Percentiles rank a stretch among this genome's conserved stretches.
Conservation (phyloP, 345 rosid species). For the Syzygium grande region DNA sequence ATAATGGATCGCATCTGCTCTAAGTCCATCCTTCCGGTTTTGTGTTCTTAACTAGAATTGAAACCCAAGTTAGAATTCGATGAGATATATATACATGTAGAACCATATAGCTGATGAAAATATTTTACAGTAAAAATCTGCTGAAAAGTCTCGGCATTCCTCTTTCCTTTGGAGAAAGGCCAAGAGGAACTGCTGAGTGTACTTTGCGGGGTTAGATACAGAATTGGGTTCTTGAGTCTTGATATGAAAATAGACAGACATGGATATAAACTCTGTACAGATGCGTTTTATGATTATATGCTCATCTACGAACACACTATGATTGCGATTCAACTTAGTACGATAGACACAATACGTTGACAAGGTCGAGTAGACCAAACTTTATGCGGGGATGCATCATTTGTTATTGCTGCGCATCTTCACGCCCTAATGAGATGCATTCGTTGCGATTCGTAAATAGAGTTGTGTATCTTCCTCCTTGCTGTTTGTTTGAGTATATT, state of each 20-base stretch:
- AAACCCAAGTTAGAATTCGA: neutral
- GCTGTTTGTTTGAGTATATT: neutral
- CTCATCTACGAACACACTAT: neutral
- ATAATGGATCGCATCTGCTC: constrained; percentile 36
- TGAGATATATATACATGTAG: neutral
- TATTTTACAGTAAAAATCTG: neutral
- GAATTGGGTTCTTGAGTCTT: neutral
- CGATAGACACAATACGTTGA: neutral
- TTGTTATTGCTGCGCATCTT: neutral
- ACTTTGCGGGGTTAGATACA: neutral
- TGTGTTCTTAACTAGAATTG: constrained; percentile 17
- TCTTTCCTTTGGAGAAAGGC: neutral
- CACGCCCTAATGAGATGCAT: neutral
- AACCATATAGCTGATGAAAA: neutral
- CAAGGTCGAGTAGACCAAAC: neutral
- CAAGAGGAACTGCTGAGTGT: neutral
- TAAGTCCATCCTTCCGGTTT: constrained; percentile 12
- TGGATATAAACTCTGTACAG: neutral
- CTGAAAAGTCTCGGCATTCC: neutral
- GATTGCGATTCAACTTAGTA: neutral
- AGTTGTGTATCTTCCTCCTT: neutral
- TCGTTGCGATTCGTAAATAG: neutral
- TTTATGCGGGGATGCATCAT: neutral
- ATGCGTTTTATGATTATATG: neutral
- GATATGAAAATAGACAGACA: neutral